These are phyloP conservation scores for Phlebiopsis flavidoalba DNA, from an alignment of 768 basidiomycete genomes.

Conservation along the genomic window DNA sequence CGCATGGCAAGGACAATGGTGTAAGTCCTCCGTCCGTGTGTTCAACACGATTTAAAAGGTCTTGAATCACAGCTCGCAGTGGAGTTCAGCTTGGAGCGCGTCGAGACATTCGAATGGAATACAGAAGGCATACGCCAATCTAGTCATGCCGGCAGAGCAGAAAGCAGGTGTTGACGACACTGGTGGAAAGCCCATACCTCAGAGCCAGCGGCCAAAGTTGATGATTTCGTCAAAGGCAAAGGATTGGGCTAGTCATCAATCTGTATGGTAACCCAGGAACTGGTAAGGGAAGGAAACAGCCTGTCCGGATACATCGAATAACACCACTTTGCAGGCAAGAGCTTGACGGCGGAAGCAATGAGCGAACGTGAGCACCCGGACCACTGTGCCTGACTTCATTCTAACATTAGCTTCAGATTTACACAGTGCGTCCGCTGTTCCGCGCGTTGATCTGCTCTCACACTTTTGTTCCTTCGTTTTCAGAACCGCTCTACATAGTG, in stretches of 20 bases:
- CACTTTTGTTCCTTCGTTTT: neutral
- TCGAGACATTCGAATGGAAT: conserved; percentile 40
- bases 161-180: conserved; percentile 24
- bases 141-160: conserved; percentile 27
- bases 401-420: conserved; percentile 14
- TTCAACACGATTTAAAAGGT: neutral
- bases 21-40: conserved; percentile 25
- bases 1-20: conserved; percentile 52
- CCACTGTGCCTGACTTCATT: neutral
- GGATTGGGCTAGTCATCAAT: conserved; percentile 30
- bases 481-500: conserved; percentile 30
- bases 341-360: conserved; percentile 30
- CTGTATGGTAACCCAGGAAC: conserved; percentile 29
- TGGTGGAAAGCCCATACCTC: conserved; percentile 26
- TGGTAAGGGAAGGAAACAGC: conserved; percentile 8
- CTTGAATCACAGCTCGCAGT: conserved; percentile 31
- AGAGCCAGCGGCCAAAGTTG: conserved; percentile 19
- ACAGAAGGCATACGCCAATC: conserved; percentile 26
- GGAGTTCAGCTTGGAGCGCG: conserved; percentile 54
- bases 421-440: conserved; percentile 10
- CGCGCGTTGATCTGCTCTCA: neutral
- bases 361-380: conserved; percentile 26
- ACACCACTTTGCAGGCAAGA: conserved; percentile 20
- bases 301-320: neutral
- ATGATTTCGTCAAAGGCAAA: conserved; percentile 33